These are phyloP conservation scores for Hyaloscypha bicolor DNA, from an alignment of 495 filamentous ascomycete genomes.

Conservation along the genomic window DNA sequence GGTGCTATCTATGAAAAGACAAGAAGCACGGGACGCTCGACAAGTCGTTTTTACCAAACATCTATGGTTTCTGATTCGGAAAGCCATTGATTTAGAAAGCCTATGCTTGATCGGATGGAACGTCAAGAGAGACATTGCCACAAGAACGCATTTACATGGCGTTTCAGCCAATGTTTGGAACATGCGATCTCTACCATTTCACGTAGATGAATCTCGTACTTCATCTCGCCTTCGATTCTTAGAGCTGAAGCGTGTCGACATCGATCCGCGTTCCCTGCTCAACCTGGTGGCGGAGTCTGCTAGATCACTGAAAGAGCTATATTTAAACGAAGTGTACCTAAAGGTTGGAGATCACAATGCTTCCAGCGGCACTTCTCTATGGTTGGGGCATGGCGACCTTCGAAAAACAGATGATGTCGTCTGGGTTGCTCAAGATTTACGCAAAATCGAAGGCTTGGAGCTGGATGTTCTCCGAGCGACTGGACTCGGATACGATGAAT, in stretches of 20 bases:
- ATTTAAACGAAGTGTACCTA: constrained; percentile 32
- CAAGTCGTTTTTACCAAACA: constrained; percentile 21
- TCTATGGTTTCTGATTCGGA: constrained; percentile 32
- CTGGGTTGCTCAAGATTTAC: constrained; percentile 30
- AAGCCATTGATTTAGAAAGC: constrained; percentile 26
- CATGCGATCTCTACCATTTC: constrained; percentile 25
- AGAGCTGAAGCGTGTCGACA: constrained; percentile 32
- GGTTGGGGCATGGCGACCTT: constrained; percentile 28
- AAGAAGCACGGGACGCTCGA: constrained; percentile 17
- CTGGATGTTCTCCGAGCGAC: constrained; percentile 32
- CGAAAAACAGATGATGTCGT: not conserved
- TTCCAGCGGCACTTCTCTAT: constrained; percentile 11
- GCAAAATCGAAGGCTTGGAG: constrained; percentile 19
- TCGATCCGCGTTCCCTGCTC: constrained; percentile 21
- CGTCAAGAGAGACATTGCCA: constrained; percentile 27
- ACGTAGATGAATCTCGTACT: not conserved
- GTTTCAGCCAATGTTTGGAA: constrained; percentile 17
- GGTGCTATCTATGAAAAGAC: constrained; percentile 30
- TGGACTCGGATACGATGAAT: constrained; percentile 32
- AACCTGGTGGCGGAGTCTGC: constrained; percentile 22
- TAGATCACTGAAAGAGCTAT: constrained; percentile 29
- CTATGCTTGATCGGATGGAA: constrained; percentile 34
- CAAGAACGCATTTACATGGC: constrained; percentile 12
- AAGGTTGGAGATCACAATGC: constrained; percentile 16
- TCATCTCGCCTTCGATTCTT: constrained; percentile 26